Base-by-base conservation (phyloP, 768 basidiomycete species). In the Panaeolus papilionaceus region DNA sequence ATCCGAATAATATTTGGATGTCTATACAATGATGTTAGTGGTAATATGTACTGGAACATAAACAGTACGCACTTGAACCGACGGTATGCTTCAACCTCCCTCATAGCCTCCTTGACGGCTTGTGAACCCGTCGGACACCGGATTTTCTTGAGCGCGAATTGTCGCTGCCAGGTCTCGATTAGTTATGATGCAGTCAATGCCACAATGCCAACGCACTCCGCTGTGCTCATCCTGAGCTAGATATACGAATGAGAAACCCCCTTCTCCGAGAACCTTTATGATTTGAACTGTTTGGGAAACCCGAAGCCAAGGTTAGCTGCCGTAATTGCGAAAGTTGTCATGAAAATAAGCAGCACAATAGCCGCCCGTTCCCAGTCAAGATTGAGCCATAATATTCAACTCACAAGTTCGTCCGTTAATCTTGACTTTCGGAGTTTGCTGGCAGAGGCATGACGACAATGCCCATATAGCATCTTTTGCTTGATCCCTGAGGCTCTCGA, bases 1-100 rank as follows among this genome's bases (percentile, higher is more conserved):
- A 97, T 95, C 42, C 92, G 92, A 76, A 99, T 99, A 74, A 99
- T 98, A 77, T 99, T 98, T 20, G 92, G 93, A 78, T 98, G 97
- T 76, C 94, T 96, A 71, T 6, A 67, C 26, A 38, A 11, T 0
- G 1, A 33, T 28, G 61, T 26, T 11, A 64, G 38, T 64, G 20
- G 38, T 18, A 7, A 12, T 33, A 6, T 33, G 54, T 18, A 38
- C 20, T 12, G 18, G n/a, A 39, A 51, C 4, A 26, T n/a, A 38
- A 62, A 33, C 20, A 4, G 18, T 26, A 83, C 91, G 79, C 77
- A 94, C 94, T 89, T 93, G 85, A 99, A 99, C 67, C 97, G 87
- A 74, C 95, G 84, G 77, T 98, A 98, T 0, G 98, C 96, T 76
- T 97, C 94, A 2, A 94, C 91, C 76, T 95, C 94, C 62, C 89